Percentiles rank a stretch among this genome's conserved stretches.
Conservation (phyloP, 1,284 basidiomycete genomes). For the Phellinidium pouzarii region DNA sequence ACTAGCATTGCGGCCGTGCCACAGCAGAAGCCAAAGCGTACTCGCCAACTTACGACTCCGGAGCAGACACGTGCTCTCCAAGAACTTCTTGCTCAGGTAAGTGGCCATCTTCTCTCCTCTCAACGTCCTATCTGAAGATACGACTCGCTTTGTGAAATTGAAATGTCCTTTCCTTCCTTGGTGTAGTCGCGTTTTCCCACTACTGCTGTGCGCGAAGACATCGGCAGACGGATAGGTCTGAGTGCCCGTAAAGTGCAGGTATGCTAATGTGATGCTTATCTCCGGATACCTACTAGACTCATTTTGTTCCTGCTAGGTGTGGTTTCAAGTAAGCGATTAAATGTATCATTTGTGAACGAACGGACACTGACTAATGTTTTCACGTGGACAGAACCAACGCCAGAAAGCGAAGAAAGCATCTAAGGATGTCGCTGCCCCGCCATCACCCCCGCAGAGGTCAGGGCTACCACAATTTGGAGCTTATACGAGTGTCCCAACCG, state of each 20-base stretch:
- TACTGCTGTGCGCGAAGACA: constrained; percentile 77
- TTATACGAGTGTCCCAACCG: background rate
- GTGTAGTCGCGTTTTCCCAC: constrained; percentile 77
- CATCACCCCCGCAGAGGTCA: background rate
- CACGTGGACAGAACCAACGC: constrained; percentile 14
- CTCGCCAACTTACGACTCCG: constrained; percentile 71
- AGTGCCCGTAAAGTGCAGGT: constrained; percentile 85
- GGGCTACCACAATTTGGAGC: constrained; percentile 6
- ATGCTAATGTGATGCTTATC: constrained; percentile 27
- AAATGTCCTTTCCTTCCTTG: constrained; percentile 12
- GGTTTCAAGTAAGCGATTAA: constrained; percentile 64
- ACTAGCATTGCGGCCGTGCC: constrained; percentile 30
- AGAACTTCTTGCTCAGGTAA: constrained; percentile 71
- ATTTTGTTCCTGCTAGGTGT: constrained; percentile 47
- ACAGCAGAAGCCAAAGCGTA: constrained; percentile 64
- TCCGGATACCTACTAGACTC: constrained; percentile 9
- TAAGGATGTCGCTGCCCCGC: constrained; percentile 3
- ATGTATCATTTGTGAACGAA: background rate
- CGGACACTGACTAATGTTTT: background rate
- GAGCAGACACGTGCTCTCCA: constrained; percentile 78
- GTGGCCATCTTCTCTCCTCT: constrained; percentile 2
- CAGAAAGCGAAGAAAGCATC: constrained; percentile 18
- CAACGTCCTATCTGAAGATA: background rate
- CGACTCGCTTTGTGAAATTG: background rate
- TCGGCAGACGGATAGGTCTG: constrained; percentile 74